Percentiles rank a stretch among this genome's conserved stretches.
Conservation (phyloP, 2,329 filamentous ascomycete species). For the Diplocarpon mali region DNA sequence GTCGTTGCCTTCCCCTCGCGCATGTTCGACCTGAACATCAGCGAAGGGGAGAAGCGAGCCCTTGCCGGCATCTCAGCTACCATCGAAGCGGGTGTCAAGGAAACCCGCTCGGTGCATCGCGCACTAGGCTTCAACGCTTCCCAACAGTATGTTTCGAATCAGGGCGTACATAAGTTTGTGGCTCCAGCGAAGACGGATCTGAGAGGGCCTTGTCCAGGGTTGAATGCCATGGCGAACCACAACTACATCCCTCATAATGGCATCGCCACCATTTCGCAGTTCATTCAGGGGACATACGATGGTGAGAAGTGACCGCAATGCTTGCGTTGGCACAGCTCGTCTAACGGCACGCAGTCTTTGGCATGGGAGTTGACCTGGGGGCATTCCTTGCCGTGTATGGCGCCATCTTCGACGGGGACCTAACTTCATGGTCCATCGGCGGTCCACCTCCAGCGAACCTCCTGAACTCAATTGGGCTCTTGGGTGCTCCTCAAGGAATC, state of each 20-base stretch:
- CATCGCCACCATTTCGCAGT: constrained; percentile 23
- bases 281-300: constrained; percentile 25
- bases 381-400: constrained; percentile 33
- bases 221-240: constrained; percentile 34
- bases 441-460: constrained; percentile 30
- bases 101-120: constrained; percentile 2
- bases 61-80: constrained; percentile 9
- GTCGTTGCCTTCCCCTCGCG: constrained; percentile 14
- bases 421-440: constrained; percentile 41
- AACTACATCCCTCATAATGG: constrained; percentile 32
- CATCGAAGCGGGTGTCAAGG: constrained; percentile 10
- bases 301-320: constrained; percentile 11
- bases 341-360: constrained; percentile 28
- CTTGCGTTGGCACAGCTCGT: too few species aligned
- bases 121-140: constrained; percentile 12
- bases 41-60: constrained; percentile 12
- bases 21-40: constrained; percentile 16
- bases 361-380: constrained; percentile 33
- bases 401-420: constrained; percentile 37
- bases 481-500: constrained; percentile 36
- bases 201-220: constrained; percentile 28
- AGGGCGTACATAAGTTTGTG: constrained; percentile 13
- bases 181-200: constrained; percentile 12
- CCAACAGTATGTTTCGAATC: constrained; percentile 18
- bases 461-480: constrained; percentile 12